Conservation (phyloP, 306 rosid species). For the Oxytropis ochrocephala region DNA sequence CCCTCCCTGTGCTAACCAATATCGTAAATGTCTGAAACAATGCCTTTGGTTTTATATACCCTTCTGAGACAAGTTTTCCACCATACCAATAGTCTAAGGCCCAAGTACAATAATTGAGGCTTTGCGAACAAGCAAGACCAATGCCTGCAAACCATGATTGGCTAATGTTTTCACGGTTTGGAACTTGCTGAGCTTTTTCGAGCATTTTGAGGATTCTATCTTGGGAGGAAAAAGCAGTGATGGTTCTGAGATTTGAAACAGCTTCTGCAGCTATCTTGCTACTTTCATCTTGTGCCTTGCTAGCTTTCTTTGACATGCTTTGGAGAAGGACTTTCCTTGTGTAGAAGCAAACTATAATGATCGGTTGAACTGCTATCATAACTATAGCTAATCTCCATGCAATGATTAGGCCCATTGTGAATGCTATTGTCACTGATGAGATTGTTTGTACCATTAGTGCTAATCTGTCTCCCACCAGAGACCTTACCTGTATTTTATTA, state of each 20-base stretch:
- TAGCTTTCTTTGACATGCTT: conserved; percentile 52
- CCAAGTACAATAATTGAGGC: conserved; percentile 43
- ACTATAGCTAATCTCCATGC: conserved; percentile 81
- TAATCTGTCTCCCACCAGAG: conserved; percentile 78
- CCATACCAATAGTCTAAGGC: conserved; percentile 76
- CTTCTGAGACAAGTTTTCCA: too few species aligned
- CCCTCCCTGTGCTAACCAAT: too few species aligned
- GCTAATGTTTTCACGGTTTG: too few species aligned
- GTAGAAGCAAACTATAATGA: conserved; percentile 58
- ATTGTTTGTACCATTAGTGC: conserved; percentile 67
- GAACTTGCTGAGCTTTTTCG: too few species aligned
- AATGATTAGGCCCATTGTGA: conserved; percentile 61
- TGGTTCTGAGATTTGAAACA: too few species aligned
- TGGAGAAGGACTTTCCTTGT: conserved; percentile 64
- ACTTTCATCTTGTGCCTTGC: conserved; percentile 60
- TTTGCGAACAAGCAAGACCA: too few species aligned
- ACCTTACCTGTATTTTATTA: conserved; percentile 93
- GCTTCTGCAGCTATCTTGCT: conserved; percentile 93
- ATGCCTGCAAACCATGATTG: too few species aligned
- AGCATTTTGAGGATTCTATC: too few species aligned
- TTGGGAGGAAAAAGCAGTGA: too few species aligned
- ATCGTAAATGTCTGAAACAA: too few species aligned
- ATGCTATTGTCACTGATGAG: conserved; percentile 63
- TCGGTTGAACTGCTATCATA: conserved; percentile 75
- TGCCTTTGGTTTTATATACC: too few species aligned